phyloP scores from a whole-genome alignment of 257 asterid species.

The Ilex asprella region DNA sequence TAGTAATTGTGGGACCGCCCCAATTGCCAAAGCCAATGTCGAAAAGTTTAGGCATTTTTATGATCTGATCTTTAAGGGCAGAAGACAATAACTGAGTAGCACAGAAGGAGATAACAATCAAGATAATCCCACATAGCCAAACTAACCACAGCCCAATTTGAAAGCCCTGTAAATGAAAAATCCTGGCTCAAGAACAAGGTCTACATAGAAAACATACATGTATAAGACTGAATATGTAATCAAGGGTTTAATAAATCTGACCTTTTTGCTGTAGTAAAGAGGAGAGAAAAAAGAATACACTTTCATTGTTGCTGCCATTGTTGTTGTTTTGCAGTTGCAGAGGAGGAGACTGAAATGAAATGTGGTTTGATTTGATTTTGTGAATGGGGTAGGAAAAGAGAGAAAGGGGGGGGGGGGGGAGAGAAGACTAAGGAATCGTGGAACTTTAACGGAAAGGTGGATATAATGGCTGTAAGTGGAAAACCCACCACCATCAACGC shows the following conservation, averaged over 20 bases:
- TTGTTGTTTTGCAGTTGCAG: slow-evolving; percentile 4
- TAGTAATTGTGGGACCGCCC: slow-evolving; percentile 43
- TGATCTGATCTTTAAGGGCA: slow-evolving; percentile 30
- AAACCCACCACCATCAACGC: slow-evolving; percentile 1
- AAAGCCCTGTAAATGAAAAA: slow-evolving; percentile 37
- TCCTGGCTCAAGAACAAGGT: background rate
- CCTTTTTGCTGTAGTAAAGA: slow-evolving; percentile 42
- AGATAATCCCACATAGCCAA: slow-evolving; percentile 72
- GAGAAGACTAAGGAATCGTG: slow-evolving; percentile 26
- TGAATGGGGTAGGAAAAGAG: background rate
- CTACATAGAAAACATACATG: slow-evolving; percentile 3
- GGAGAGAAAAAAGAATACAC: slow-evolving; percentile 18
- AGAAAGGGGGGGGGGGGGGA: slow-evolving; percentile 11
- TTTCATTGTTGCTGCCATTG: slow-evolving; percentile 28
- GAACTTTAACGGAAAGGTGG: slow-evolving; percentile 5
- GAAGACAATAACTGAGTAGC: slow-evolving; percentile 53
- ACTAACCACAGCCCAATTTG: slow-evolving; percentile 60
- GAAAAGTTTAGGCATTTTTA: slow-evolving; percentile 20
- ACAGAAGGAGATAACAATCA: slow-evolving; percentile 65
- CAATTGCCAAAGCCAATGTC: slow-evolving; percentile 24
- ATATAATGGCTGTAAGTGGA: background rate
- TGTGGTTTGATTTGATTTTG: slow-evolving; percentile 1
- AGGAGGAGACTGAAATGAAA: slow-evolving; percentile 5
- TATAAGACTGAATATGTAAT: slow-evolving; percentile 7
- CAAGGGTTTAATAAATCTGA: slow-evolving; percentile 13